A percentile compares a stretch with the other conserved stretches of the same genome.
Evolutionary conservation across 1,284 basidiomycete genomes (phyloP).

Genomic region (Rhodotorula sp.): DNA sequence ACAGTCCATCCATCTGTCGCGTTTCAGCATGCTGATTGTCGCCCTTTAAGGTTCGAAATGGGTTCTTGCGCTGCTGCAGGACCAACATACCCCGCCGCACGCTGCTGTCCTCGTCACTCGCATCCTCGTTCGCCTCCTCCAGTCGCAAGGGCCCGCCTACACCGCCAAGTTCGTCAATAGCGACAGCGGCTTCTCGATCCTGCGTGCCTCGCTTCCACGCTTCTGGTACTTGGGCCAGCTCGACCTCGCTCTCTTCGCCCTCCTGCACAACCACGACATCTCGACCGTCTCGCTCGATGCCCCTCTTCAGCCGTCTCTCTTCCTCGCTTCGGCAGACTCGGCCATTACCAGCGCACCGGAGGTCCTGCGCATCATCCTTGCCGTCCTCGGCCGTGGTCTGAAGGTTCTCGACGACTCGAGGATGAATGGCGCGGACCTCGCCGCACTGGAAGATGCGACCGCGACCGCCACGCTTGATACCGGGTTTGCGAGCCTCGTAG

Average conservation of each 20-base stretch:
- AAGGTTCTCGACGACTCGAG: constrained; percentile 5
- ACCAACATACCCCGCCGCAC: constrained; percentile 15
- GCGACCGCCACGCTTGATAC: background rate
- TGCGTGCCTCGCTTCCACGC: constrained; percentile 20
- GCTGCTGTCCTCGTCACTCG: constrained; percentile 23
- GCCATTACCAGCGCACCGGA: constrained; percentile 6
- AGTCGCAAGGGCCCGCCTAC: constrained; percentile 20
- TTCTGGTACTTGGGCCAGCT: constrained; percentile 21
- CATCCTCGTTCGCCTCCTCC: constrained; percentile 30
- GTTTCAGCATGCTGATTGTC: background rate
- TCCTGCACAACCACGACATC: constrained; percentile 26
- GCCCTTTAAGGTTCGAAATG: constrained; percentile 14
- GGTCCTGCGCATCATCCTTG: constrained; percentile 13
- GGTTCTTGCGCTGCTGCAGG: constrained; percentile 25
- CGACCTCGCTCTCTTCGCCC: constrained; percentile 24
- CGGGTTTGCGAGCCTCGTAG: constrained; percentile 14
- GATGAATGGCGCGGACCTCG: background rate
- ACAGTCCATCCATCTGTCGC: background rate
- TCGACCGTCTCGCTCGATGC: constrained; percentile 14
- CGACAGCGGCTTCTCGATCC: constrained; percentile 19
- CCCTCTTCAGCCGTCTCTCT: background rate
- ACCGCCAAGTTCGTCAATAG: constrained; percentile 23
- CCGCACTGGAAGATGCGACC: background rate
- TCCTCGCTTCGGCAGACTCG: background rate
- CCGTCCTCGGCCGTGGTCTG: constrained; percentile 12